phyloP scores from a whole-genome alignment of 2,329 filamentous ascomycete genomes.

The Hymenoscyphus fructigenus region DNA sequence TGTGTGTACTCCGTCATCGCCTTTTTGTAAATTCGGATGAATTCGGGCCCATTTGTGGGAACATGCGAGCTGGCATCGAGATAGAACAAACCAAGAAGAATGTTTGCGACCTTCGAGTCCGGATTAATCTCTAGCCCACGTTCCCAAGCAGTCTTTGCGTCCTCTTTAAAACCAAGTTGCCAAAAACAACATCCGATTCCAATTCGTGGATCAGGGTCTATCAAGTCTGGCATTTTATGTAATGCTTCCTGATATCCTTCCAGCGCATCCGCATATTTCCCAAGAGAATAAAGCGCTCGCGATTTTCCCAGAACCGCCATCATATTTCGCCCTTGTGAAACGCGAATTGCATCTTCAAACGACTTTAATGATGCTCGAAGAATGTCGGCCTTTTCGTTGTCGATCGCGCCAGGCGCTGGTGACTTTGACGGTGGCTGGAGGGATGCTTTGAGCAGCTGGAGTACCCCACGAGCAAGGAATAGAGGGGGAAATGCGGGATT shows the following conservation, averaged over 20 bases:
- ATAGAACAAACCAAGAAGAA: constrained; percentile 86
- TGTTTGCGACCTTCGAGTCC: constrained; percentile 85
- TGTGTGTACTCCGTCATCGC: constrained; percentile 95
- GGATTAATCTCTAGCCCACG: constrained; percentile 77
- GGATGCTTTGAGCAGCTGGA: constrained; percentile 85
- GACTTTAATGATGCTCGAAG: constrained; percentile 84
- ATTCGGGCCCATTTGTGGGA: constrained; percentile 79
- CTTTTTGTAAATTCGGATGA: constrained; percentile 82
- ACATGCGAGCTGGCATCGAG: constrained; percentile 83
- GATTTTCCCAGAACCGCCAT: constrained; percentile 90
- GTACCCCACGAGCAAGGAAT: constrained; percentile 85
- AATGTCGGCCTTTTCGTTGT: constrained; percentile 74
- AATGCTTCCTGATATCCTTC: constrained; percentile 85
- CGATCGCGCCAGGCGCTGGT: constrained; percentile 59
- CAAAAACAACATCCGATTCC: constrained; percentile 97
- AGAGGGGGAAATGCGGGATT: constrained; percentile 91
- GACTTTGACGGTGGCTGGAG: constrained; percentile 73
- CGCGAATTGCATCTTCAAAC: constrained; percentile 89
- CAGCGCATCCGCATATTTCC: constrained; percentile 81
- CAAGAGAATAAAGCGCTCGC: constrained; percentile 80
- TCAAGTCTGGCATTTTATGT: constrained; percentile 78
- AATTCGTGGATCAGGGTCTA: constrained; percentile 92
- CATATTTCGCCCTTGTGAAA: constrained; percentile 84
- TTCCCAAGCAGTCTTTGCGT: constrained; percentile 89
- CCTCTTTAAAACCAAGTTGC: constrained; percentile 92